These are phyloP conservation scores for Cardiospermum halicacabum DNA, from an alignment of 345 rosid species.

Conservation along the genomic window DNA sequence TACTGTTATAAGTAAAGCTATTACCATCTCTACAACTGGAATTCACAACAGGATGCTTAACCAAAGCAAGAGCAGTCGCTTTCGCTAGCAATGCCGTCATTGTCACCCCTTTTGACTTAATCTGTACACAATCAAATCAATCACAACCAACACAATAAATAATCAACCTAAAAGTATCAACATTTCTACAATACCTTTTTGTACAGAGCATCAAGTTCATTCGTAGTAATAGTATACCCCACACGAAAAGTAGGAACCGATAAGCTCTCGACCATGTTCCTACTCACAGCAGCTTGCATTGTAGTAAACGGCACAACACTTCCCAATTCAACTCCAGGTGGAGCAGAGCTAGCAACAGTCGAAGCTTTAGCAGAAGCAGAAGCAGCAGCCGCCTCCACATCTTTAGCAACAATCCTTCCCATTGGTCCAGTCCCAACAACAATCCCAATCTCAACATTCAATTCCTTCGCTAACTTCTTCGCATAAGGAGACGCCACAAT, in stretches of 20 bases:
- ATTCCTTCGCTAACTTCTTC: constrained; percentile 79
- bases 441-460: constrained; percentile 66
- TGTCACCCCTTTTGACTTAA: constrained; percentile 93
- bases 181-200: constrained; percentile 49
- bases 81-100: constrained; percentile 95
- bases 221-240: constrained; percentile 70
- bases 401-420: constrained; percentile 97
- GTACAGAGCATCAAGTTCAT: constrained; percentile 87
- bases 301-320: constrained; percentile 79
- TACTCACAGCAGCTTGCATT: constrained; percentile 81
- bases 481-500: constrained; percentile 87
- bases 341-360: constrained; percentile 10
- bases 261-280: constrained; percentile 87
- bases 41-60: constrained; percentile 73
- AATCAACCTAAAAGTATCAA: neutral
- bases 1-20: constrained; percentile 79
- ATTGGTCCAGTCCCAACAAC: constrained; percentile 76
- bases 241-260: constrained; percentile 85
- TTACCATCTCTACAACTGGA: constrained; percentile 90
- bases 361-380: constrained; percentile 17
- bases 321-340: constrained; percentile 38
- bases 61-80: constrained; percentile 90
- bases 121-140: constrained; percentile 33
- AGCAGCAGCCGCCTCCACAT: constrained; percentile 65
- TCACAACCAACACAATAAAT: too few species aligned